These are phyloP conservation scores for Penicillium sp. DNA, from an alignment of 2,329 filamentous ascomycete genomes.

Conservation along the genomic window DNA sequence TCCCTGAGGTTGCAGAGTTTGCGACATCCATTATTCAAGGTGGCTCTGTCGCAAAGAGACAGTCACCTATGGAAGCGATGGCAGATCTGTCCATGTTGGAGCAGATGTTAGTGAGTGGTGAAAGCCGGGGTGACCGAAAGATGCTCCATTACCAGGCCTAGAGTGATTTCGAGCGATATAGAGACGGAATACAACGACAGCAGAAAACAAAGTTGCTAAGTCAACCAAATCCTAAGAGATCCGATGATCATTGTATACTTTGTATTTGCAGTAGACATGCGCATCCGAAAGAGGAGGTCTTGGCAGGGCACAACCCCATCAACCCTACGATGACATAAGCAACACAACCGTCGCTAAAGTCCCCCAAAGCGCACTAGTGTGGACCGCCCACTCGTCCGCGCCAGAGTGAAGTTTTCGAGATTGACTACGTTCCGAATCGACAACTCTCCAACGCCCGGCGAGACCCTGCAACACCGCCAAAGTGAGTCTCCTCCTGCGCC, in stretches of 20 bases:
- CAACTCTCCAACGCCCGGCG: slow-evolving; percentile 46
- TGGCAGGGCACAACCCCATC: slow-evolving; percentile 21
- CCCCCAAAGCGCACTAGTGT: slow-evolving; percentile 35
- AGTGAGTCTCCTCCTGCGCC: slow-evolving; percentile 33
- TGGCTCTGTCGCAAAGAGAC: slow-evolving; percentile 40
- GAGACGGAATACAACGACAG: background rate
- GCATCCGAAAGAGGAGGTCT: slow-evolving; percentile 17
- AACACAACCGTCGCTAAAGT: slow-evolving; percentile 27
- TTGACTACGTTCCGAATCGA: slow-evolving; percentile 42
- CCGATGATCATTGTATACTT: background rate
- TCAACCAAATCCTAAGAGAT: background rate
- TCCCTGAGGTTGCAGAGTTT: slow-evolving; percentile 56
- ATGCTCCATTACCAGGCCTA: slow-evolving; percentile 26
- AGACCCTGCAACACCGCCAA: slow-evolving; percentile 49
- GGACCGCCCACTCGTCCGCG: slow-evolving; percentile 35
- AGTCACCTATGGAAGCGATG: slow-evolving; percentile 55
- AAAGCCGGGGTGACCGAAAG: slow-evolving; percentile 30
- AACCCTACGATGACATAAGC: slow-evolving; percentile 29
- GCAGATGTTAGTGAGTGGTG: slow-evolving; percentile 36
- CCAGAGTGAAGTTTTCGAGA: slow-evolving; percentile 44
- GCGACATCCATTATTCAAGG: slow-evolving; percentile 50
- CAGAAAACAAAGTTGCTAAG: background rate
- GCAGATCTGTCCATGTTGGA: slow-evolving; percentile 53
- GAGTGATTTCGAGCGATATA: background rate
- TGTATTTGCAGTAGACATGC: slow-evolving; percentile 1